Percentiles rank a stretch among this genome's conserved stretches.
Conservation (phyloP, 148 eudicot species). For the Camellia sinensis region DNA sequence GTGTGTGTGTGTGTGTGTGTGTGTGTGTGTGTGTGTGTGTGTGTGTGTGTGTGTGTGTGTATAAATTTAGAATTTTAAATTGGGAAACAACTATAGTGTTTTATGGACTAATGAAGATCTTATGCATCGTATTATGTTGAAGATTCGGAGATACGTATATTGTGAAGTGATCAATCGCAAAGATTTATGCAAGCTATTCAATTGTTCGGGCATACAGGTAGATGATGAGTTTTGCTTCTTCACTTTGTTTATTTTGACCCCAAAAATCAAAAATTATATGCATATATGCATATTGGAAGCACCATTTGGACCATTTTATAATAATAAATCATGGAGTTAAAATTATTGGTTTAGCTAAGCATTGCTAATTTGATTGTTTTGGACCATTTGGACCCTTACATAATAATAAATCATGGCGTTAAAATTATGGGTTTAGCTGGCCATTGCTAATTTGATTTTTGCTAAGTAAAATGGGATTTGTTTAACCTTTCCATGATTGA, state of each 20-base stretch:
- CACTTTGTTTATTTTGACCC: not conserved
- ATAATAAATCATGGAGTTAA: no score
- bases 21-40: no score
- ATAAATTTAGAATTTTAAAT: not conserved
- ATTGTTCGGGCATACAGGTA: slow-evolving; percentile 14
- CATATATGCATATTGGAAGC: no score
- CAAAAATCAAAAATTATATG: no score
- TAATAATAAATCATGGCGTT: no score
- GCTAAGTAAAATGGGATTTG: not conserved
- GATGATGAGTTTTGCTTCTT: not conserved
- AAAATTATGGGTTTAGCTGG: no score
- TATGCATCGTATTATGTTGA: not conserved
- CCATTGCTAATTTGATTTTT: not conserved
- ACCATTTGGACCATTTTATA: no score
- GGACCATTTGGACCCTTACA: no score
- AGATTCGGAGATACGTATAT: slow-evolving; percentile 13
- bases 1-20: no score
- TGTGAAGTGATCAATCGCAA: slow-evolving; percentile 12
- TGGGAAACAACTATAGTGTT: not conserved
- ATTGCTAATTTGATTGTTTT: no score
- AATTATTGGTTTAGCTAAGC: no score
- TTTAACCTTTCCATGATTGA: not conserved
- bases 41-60: no score
- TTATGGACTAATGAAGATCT: not conserved
- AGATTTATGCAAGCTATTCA: slow-evolving; percentile 6